Conservation (phyloP, 768 basidiomycete genomes). For the Termitomyces eurrhizus region DNA sequence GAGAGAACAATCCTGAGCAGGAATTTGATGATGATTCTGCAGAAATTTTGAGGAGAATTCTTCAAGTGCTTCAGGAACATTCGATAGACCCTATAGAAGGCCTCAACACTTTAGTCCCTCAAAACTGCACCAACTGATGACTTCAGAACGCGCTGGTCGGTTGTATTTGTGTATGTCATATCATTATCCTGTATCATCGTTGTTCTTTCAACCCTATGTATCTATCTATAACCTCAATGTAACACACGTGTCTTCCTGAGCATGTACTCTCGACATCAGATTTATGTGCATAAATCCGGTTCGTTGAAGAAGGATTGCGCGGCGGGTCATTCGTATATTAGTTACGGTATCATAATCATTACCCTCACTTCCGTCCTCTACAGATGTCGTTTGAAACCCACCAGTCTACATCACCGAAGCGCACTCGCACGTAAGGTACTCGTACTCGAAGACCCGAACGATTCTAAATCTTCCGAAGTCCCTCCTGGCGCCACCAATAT, state of each 20-base stretch:
- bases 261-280: not conserved
- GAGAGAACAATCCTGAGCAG: not conserved
- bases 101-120: not conserved
- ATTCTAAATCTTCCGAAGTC: slow-evolving; percentile 12
- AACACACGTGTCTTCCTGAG: not conserved
- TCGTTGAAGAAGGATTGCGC: not conserved
- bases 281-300: not conserved
- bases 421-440: slow-evolving; percentile 33
- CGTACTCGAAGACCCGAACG: slow-evolving; percentile 34
- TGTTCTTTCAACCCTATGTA: not conserved
- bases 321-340: not conserved
- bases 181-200: not conserved
- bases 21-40: not conserved
- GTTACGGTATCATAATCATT: not conserved
- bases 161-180: not conserved
- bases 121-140: not conserved
- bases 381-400: not conserved
- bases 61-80: not conserved
- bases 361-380: not conserved
- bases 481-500: slow-evolving; percentile 48
- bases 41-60: not conserved
- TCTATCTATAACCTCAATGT: not conserved
- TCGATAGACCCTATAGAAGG: not conserved
- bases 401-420: slow-evolving; percentile 22
- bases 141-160: not conserved